phyloP scores from a whole-genome alignment of 768 basidiomycete genomes.

The Suillus subluteus region DNA sequence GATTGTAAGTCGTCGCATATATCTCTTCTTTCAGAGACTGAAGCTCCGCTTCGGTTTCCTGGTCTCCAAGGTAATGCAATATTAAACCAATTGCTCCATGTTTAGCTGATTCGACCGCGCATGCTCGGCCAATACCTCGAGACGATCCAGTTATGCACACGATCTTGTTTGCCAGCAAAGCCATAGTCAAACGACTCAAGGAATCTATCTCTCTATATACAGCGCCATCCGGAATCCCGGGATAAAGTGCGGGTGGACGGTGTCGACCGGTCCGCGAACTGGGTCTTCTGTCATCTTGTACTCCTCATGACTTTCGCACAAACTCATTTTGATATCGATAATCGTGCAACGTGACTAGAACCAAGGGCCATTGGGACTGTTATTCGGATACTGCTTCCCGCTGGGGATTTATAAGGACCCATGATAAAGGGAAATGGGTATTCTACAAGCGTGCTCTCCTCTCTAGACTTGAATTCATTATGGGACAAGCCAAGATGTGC shows the following conservation, averaged over 20 bases:
- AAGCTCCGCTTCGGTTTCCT: constrained; percentile 54
- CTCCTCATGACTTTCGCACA: constrained; percentile 21
- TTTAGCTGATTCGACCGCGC: constrained; percentile 64
- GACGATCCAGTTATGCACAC: constrained; percentile 77
- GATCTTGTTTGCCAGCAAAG: constrained; percentile 55
- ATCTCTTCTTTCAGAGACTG: constrained; percentile 50
- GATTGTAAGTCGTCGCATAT: constrained; percentile 31
- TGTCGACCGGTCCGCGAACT: constrained; percentile 9
- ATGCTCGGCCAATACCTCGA: constrained; percentile 73
- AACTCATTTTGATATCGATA: constrained; percentile 17
- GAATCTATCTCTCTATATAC: constrained; percentile 1
- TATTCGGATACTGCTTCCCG: constrained; percentile 13
- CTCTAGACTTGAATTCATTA: constrained; percentile 11
- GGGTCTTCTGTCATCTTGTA: constrained; percentile 15
- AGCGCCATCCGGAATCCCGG: not conserved
- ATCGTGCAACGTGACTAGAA: constrained; percentile 18
- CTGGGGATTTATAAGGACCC: constrained; percentile 12
- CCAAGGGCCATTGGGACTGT: not conserved
- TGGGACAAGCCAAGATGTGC: constrained; percentile 58
- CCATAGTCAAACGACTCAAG: constrained; percentile 28
- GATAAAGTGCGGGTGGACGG: not conserved
- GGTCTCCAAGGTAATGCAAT: constrained; percentile 70
- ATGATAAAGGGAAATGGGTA: not conserved
- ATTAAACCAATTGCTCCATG: constrained; percentile 67
- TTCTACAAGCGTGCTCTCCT: not conserved